phyloP scores from a whole-genome alignment of 129 eudicot genomes.

The sunflower (Helianthus annuus) region DNA sequence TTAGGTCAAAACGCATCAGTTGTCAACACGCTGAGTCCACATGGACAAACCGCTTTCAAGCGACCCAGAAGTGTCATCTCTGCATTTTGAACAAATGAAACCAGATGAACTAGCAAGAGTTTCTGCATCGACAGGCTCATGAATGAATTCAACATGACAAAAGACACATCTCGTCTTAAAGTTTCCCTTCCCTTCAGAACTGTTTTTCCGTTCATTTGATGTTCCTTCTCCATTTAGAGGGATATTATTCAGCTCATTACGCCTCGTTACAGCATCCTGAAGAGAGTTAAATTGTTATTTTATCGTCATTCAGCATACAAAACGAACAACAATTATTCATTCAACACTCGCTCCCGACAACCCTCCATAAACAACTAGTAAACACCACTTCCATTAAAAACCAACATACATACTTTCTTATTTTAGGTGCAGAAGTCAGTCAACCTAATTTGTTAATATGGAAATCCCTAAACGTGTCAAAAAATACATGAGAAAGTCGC shows the following conservation, averaged over 20 bases:
- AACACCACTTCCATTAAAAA: no score
- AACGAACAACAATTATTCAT: not conserved
- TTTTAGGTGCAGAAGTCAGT: no score
- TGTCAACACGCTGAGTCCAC: constrained; percentile 1
- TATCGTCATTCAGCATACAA: not conserved
- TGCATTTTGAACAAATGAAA: constrained; percentile 29
- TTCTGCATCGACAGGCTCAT: constrained; percentile 18
- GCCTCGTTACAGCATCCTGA: not conserved
- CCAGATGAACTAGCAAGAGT: constrained; percentile 19
- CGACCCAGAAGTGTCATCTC: not conserved
- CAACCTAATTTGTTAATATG: no score
- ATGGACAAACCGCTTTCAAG: not conserved
- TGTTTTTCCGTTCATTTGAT: constrained; percentile 14
- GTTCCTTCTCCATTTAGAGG: constrained; percentile 10
- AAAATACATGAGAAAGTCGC: no score
- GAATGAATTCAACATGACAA: constrained; percentile 28
- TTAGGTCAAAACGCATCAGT: constrained; percentile 15
- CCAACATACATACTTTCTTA: no score
- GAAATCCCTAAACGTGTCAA: no score
- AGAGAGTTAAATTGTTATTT: not conserved
- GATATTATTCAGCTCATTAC: not conserved
- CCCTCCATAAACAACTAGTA: not conserved
- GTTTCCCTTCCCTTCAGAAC: constrained; percentile 1
- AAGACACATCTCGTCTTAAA: constrained; percentile 30
- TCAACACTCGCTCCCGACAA: not conserved